Base-by-base conservation (phyloP, 2,329 filamentous ascomycete genomes). In the Diaporthe sp. region DNA sequence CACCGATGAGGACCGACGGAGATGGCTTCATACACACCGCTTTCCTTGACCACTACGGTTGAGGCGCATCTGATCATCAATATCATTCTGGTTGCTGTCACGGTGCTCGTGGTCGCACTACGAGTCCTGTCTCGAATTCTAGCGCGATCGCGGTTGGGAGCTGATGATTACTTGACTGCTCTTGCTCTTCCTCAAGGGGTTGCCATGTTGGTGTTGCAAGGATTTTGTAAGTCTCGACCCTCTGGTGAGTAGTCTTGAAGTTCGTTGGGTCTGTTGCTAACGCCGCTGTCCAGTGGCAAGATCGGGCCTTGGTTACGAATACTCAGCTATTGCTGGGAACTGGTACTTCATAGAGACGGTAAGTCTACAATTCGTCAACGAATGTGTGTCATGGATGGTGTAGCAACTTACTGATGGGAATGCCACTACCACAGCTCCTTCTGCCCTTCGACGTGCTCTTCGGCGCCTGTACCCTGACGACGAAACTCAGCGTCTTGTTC, bases 401-500 rank as follows among this genome's bases (percentile, higher is more conserved):
- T n/a, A 10, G 7, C 57, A 4, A n/a, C 22, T 57, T 55, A 22
- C 72, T 68, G 31, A 65, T n/a, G n/a, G 13, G n/a, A 22, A 31
- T 25, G n/a, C 13, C 42, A 55, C 13, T 7, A 71, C 69, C 77
- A 51, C 81, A 83, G 78, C 79, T 85, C 67, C 83, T 84, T 75
- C 80, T 86, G 42, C 79, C 81, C 10, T 85, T 84, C 78, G 82
- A 85, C 73, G 77, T 86, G 58, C 79, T 84, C 62, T 86, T 84
- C 78, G 78, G 83, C 6, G 77, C 81, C 19, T 80, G 80, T 17
- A 81, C 85, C 62, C 78, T 81, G 69, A 84, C 83, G 34, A 81
- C 84, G 73, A 87, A 87, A 74, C 78, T 86, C 44, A 85, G 83
- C 65, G 84, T 87, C 44, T 74, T 87, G 55, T 80, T 82, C 53